Conservation (phyloP, 495 filamentous ascomycete genomes). For the Oleoguttula mirabilis region DNA sequence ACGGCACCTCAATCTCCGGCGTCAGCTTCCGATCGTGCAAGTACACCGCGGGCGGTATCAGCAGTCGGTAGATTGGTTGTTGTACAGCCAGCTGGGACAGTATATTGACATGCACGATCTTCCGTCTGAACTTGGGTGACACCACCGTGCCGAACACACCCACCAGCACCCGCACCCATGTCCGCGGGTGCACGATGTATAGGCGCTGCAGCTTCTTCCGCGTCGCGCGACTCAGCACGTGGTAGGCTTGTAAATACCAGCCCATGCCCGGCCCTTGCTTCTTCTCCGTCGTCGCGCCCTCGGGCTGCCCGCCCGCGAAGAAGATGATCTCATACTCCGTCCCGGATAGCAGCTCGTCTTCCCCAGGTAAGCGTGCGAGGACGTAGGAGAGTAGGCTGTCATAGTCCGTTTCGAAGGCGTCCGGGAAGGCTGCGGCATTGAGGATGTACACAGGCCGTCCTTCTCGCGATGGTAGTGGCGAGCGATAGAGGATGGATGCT, state of each 20-base stretch:
- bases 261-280: conserved; percentile 41
- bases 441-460: conserved; percentile 41
- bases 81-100: conserved; percentile 37
- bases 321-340: conserved; percentile 44
- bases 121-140: conserved; percentile 45
- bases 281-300: conserved; percentile 29
- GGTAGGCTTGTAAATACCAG: conserved; percentile 48
- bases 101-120: conserved; percentile 42
- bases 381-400: conserved; percentile 45
- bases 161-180: conserved; percentile 44
- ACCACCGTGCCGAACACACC: conserved; percentile 46
- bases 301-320: conserved; percentile 39
- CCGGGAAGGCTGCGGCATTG: conserved; percentile 45
- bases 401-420: conserved; percentile 39
- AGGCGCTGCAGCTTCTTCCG: conserved; percentile 42
- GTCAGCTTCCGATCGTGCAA: conserved; percentile 40
- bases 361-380: conserved; percentile 39
- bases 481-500: conserved; percentile 38
- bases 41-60: conserved; percentile 42
- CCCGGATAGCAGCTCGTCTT: conserved; percentile 41
- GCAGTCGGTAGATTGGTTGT: conserved; percentile 38
- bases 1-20: conserved; percentile 37
- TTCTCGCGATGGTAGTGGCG: conserved; percentile 35
- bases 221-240: conserved; percentile 40
- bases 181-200: conserved; percentile 46